Conservation (phyloP, 202 grass and related monocot species). For the Setaria italica region DNA sequence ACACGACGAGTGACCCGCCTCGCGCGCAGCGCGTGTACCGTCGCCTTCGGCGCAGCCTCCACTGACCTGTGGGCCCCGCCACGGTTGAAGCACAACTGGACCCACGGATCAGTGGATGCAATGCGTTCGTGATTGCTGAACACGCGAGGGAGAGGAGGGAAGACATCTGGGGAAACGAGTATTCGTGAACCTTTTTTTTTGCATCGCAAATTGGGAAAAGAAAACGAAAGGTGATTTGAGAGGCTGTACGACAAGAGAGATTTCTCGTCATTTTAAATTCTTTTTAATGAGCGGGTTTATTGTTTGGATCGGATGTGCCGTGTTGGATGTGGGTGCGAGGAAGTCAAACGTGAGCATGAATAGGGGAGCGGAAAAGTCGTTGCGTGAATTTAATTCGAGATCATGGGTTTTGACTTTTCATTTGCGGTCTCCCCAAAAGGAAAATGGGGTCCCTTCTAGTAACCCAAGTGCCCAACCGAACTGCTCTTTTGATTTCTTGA, state of each 20-base stretch:
- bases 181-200: not conserved
- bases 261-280: not conserved
- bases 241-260: not conserved
- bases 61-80: not conserved
- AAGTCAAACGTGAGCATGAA: constrained; percentile 25
- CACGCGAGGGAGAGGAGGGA: not conserved
- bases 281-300: too few relatives aligned
- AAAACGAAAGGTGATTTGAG: not conserved
- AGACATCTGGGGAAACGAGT: not conserved
- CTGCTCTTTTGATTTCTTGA: not conserved
- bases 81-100: not conserved
- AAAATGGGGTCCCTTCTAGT: not conserved
- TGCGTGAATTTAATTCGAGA: not conserved
- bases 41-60: not conserved
- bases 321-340: not conserved
- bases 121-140: not conserved
- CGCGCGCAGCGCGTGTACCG: not conserved
- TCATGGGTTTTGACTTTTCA: constrained; percentile 34
- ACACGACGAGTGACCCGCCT: not conserved
- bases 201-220: not conserved
- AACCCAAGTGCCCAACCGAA: not conserved
- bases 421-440: not conserved
- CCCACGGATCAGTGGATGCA: not conserved
- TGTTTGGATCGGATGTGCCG: not conserved
- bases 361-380: not conserved